Evolutionary conservation across 768 basidiomycete genomes (phyloP), one percentile per base, ranked within the genome.

Genomic region (Arthromyces matolae): DNA sequence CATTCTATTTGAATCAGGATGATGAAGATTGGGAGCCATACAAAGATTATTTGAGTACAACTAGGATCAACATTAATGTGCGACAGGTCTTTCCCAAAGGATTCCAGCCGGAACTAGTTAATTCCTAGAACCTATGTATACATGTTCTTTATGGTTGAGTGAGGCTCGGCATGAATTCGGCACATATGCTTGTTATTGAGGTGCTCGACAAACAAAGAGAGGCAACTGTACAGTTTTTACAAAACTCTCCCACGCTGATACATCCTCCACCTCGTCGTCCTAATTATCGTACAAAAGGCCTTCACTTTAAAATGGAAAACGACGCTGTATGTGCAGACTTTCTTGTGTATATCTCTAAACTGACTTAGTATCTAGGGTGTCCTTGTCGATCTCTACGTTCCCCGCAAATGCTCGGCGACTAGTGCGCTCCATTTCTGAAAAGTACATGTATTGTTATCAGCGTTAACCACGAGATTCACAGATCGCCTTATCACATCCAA

Each of bases 321-420:
- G 89, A 90, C 69, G 81, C 85, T 73, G 89, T 89, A 64, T 53
- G 84, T 70, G 3, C 6, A 22, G 13, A 18, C 36, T 16, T n/a
- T n/a, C 10, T 28, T 9, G 23, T 35, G 19, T 13, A 25, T 2
- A 3, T 5, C n/a, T n/a, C 4, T 19, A n/a, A 13, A 24, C 40
- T 55, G n/a, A 46, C 24, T 8, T 3, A n/a, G 9, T 35, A 33
- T 2, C 1, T 16, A 96, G 91, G 95, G 96, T 75, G 79, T 90
- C 68, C 94, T 99, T 70, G 96, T 99, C 66, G 96, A 98, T 80
- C 93, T 99, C 73, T 99, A 99, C 78, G 94, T 98, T 66, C 96
- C 96, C 72, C 91, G 96, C 81, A 98, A 98, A 74, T 98, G 96
- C 71, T 83, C 93, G 66, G 93, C 94, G 45, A 95, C 93, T 61